Conservation (phyloP, 202 grass and related monocot species). For the Elaeis oleifera region DNA sequence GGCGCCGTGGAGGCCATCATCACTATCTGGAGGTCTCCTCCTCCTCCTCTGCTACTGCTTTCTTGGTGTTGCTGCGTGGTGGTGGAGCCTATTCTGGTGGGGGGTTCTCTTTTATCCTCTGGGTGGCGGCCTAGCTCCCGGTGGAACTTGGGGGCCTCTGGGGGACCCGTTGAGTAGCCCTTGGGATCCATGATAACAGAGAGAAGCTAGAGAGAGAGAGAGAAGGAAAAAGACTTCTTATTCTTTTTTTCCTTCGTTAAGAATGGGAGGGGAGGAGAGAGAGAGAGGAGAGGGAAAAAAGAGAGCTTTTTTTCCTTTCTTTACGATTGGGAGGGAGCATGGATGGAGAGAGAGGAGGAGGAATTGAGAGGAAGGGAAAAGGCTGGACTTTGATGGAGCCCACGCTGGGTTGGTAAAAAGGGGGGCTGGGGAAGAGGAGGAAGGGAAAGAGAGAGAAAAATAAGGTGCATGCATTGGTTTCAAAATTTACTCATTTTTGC, state of each 20-base stretch:
- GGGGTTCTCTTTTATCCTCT: neutral
- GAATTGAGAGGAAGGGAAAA: neutral
- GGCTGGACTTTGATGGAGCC: neutral
- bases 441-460: neutral
- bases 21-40: constrained; percentile 1
- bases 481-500: too few relatives aligned
- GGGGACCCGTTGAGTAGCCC: neutral
- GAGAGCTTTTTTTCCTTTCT: too few relatives aligned
- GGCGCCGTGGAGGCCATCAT: neutral
- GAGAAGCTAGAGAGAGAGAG: neutral
- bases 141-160: constrained; percentile 4
- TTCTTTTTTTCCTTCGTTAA: neutral
- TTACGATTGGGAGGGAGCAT: neutral
- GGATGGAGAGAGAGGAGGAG: neutral
- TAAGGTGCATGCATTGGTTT: too few relatives aligned
- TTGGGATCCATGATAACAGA: neutral
- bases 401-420: neutral
- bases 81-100: neutral
- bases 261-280: too few relatives aligned
- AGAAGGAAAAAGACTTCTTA: neutral
- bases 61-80: too few relatives aligned
- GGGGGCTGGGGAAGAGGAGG: too few relatives aligned
- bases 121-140: neutral
- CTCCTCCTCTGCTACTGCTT: neutral
- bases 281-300: too few relatives aligned